Evolutionary conservation across 495 filamentous ascomycete genomes (phyloP), one percentile per base, ranked within the genome.

Genomic region (Platismatia glauca): DNA sequence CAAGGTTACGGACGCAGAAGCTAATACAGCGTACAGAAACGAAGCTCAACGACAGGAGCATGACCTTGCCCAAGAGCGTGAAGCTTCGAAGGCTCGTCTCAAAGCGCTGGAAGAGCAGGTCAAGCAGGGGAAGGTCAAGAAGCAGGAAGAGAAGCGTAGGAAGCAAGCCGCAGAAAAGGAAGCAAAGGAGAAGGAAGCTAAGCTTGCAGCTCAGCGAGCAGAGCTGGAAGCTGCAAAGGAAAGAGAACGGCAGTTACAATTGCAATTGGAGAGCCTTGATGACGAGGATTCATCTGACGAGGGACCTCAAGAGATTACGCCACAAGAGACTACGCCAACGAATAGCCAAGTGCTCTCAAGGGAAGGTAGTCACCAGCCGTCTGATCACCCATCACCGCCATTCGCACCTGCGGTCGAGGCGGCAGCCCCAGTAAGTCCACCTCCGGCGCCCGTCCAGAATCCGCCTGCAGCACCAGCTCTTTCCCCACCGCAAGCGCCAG

Each of bases 101-200:
- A 87, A 84, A 67, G 93, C 91, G 31, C 81, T 99, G 34, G 91
- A 99, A 70, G 90, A 97, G 70, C 91, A 95, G 71, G 91, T 97
- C 53, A 86, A 86, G 65, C 89, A 91, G 72, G 92, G 93, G 60
- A 97, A 97, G 75, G 76, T 97, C n/a, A 95, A 92, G 81, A 96
- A 94, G 72, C 87, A 92, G 68, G 95, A 97, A 72, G 95, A 96
- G 76, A 96, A 93, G 76, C 86, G 84, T 24, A 85, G 85, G 67
- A 93, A 89, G 77, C 91, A 96, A 72, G 93, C 91, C 55, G 90
- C 92, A 12, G 77, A 89, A 65, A 85, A 86, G 57, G 88, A 90
- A 69, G 87, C 92, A 29, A 91, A 89, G 68, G 90, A 96, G 69
- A 92, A 96, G 69, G 91, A 99, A 74, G 82, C 84, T 34, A 84